These are phyloP conservation scores for Fusarium citri DNA, from an alignment of 2,329 filamentous ascomycete genomes.

Conservation along the genomic window DNA sequence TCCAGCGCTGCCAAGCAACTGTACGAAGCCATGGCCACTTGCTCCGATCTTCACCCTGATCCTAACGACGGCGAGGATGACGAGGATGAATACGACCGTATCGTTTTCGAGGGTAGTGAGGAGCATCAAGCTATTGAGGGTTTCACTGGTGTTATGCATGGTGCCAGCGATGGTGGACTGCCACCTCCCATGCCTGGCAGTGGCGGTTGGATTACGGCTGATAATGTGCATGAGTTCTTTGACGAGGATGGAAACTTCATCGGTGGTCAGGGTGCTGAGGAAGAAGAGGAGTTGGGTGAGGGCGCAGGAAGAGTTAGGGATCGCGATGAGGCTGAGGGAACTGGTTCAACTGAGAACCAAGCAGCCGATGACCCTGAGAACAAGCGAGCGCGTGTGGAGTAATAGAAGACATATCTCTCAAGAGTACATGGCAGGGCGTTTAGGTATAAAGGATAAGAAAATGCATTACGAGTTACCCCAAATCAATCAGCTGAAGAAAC, in stretches of 20 bases:
- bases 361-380: conserved; percentile 55
- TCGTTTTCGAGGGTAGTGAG: conserved; percentile 65
- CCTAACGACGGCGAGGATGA: conserved; percentile 69
- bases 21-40: conserved; percentile 77
- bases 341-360: conserved; percentile 57
- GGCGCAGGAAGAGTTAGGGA: conserved; percentile 70
- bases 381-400: conserved; percentile 62
- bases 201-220: conserved; percentile 88
- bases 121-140: conserved; percentile 68
- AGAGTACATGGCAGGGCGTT: conserved; percentile 38
- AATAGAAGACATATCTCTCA: conserved; percentile 15
- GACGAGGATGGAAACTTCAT: conserved; percentile 86
- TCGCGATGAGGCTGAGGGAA: conserved; percentile 65
- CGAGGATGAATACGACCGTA: conserved; percentile 65
- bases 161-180: conserved; percentile 61
- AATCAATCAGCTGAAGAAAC: background rate
- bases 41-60: conserved; percentile 82
- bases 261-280: conserved; percentile 52
- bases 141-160: conserved; percentile 65
- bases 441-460: conserved; percentile 20
- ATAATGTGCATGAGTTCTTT: conserved; percentile 88
- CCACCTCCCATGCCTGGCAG: conserved; percentile 79
- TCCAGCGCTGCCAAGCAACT: conserved; percentile 56
- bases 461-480: conserved; percentile 10
- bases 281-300: conserved; percentile 67